Percentiles rank a stretch among this genome's conserved stretches.
Evolutionary conservation across 371 early-diverging fungal species (phyloP).

Genomic region (Zychaea mexicana): DNA sequence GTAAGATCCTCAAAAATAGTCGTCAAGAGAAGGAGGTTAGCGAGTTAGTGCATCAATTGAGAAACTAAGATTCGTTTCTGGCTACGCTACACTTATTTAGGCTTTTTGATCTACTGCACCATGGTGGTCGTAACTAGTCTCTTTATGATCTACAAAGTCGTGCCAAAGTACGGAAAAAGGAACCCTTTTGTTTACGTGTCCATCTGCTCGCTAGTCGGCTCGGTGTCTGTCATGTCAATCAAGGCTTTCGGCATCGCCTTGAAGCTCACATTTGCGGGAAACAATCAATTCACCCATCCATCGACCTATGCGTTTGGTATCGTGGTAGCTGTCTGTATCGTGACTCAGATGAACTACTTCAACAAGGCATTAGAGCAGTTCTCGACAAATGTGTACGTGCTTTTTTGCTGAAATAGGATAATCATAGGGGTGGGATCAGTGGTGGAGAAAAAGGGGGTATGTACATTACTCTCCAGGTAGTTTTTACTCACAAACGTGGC

Average conservation of each 20-base stretch:
- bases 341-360: slow-evolving; percentile 94
- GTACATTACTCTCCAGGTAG: not conserved
- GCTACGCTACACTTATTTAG: slow-evolving; percentile 29
- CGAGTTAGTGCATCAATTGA: too few relatives aligned
- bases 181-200: slow-evolving; percentile 84
- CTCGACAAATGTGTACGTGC: slow-evolving; percentile 79
- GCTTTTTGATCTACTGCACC: slow-evolving; percentile 77
- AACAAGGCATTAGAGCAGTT: slow-evolving; percentile 93
- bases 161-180: slow-evolving; percentile 77
- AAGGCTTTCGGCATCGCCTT: slow-evolving; percentile 92
- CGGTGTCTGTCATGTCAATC: slow-evolving; percentile 87
- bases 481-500: too few relatives aligned
- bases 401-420: not conserved
- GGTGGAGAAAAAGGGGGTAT: too few relatives aligned
- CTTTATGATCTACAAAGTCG: slow-evolving; percentile 78
- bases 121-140: slow-evolving; percentile 62
- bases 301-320: slow-evolving; percentile 86
- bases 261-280: slow-evolving; percentile 87
- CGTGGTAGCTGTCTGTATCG: slow-evolving; percentile 77
- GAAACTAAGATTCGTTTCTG: not conserved
- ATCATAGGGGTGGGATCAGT: not conserved
- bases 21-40: too few relatives aligned
- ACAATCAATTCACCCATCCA: slow-evolving; percentile 86
- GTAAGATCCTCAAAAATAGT: too few relatives aligned
- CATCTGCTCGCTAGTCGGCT: slow-evolving; percentile 88